phyloP scores from a whole-genome alignment of 495 filamentous ascomycete species.

The Lasiosphaeris hirsuta region DNA sequence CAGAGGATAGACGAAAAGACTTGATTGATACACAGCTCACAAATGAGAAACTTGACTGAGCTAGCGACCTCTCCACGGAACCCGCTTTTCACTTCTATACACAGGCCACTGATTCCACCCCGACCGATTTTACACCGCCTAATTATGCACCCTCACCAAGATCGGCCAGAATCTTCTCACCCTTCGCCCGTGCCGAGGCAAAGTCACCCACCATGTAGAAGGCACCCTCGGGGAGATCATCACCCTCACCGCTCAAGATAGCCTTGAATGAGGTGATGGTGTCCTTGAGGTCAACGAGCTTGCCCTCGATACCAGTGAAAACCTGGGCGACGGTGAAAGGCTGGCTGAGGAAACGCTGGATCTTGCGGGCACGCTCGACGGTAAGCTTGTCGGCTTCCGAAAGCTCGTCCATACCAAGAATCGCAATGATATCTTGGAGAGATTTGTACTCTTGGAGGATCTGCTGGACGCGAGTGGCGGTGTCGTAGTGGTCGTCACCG shows the following conservation, averaged over 20 bases:
- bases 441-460: conserved; percentile 99
- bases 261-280: conserved; percentile 96
- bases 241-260: conserved; percentile 91
- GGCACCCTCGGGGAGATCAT: conserved; percentile 92
- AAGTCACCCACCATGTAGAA: conserved; percentile 99
- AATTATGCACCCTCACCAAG: conserved; percentile 69
- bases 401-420: conserved; percentile 99
- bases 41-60: conserved; percentile 37
- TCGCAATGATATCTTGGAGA: conserved; percentile 99
- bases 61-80: conserved; percentile 29
- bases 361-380: conserved; percentile 99
- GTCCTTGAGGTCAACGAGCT: conserved; percentile 95
- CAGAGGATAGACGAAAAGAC: conserved; percentile 29
- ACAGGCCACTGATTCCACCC: conserved; percentile 33
- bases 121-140: conserved; percentile 38
- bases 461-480: conserved; percentile 91
- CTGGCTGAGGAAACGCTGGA: conserved; percentile 99
- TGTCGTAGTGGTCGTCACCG: conserved; percentile 95
- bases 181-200: conserved; percentile 89
- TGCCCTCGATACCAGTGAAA: conserved; percentile 98
- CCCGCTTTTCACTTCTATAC: conserved; percentile 37
- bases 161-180: conserved; percentile 98
- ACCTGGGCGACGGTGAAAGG: conserved; percentile 98
- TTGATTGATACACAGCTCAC: conserved; percentile 46
- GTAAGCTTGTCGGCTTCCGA: conserved; percentile 99